A percentile compares a stretch with the other conserved stretches of the same genome.
These are phyloP conservation scores for Trebouxia sp. DNA, from an alignment of 139 green algal species.

Conservation along the genomic window DNA sequence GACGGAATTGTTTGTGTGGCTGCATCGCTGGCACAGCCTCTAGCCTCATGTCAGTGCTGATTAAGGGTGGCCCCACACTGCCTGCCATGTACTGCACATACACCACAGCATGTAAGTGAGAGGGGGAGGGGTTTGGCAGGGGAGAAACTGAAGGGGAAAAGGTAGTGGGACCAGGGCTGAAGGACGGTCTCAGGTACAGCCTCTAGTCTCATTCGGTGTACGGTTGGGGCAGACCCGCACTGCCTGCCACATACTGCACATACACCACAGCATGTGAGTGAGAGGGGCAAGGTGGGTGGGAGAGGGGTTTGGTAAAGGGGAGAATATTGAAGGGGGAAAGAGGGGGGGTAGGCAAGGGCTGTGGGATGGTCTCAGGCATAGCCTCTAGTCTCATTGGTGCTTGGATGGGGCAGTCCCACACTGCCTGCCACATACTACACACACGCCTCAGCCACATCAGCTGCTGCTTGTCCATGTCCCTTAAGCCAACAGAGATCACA, in stretches of 20 bases:
- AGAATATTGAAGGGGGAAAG: no score
- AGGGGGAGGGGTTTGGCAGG: neutral
- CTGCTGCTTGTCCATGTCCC: no score
- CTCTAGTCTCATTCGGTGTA: slow-evolving; percentile 80
- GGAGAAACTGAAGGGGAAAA: no score
- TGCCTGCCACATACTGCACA: slow-evolving; percentile 59
- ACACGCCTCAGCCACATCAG: neutral
- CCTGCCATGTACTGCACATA: slow-evolving; percentile 48
- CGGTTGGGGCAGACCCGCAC: slow-evolving; percentile 80
- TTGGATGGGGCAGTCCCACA: slow-evolving; percentile 79
- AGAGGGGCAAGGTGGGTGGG: no score
- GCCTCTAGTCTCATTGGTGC: slow-evolving; percentile 81
- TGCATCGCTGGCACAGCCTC: slow-evolving; percentile 89
- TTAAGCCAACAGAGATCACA: no score
- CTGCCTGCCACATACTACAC: slow-evolving; percentile 63
- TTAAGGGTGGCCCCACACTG: slow-evolving; percentile 84
- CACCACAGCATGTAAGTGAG: neutral
- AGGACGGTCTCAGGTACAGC: slow-evolving; percentile 91
- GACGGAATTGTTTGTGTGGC: slow-evolving; percentile 61
- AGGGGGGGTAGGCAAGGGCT: no score
- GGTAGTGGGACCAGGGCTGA: no score
- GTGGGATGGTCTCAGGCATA: slow-evolving; percentile 92
- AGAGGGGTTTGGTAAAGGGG: no score
- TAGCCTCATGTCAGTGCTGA: slow-evolving; percentile 72
- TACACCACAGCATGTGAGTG: neutral